Conservation (phyloP, 2,329 filamentous ascomycete genomes). For the Fusarium sp. region DNA sequence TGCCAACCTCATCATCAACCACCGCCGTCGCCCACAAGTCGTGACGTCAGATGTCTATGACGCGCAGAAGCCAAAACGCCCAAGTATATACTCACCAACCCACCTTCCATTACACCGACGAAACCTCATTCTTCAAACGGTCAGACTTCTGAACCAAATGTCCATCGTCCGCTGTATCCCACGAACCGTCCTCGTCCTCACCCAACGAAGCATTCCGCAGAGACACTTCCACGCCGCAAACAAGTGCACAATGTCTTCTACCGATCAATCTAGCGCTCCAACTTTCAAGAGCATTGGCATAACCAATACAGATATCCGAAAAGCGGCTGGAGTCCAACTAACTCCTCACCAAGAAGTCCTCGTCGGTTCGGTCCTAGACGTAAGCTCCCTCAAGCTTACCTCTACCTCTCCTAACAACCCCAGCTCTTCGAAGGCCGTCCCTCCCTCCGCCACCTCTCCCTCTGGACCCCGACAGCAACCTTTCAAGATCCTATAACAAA, state of each 20-base stretch:
- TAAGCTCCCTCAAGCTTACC: background rate
- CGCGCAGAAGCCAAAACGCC: conserved; percentile 1
- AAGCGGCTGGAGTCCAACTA: background rate
- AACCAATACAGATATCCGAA: conserved; percentile 4
- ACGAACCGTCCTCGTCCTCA: background rate
- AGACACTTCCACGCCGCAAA: background rate
- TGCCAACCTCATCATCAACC: background rate
- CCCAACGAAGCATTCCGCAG: background rate
- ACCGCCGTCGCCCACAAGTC: conserved; percentile 1
- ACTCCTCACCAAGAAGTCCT: conserved; percentile 3
- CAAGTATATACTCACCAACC: background rate
- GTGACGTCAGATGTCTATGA: conserved; percentile 15
- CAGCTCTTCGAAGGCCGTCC: conserved; percentile 71
- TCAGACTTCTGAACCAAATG: conserved; percentile 1
- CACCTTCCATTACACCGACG: background rate
- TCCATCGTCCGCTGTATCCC: background rate
- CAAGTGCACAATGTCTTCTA: background rate
- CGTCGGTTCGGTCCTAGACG: conserved; percentile 11
- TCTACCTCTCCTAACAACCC: no score
- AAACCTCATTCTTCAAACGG: background rate
- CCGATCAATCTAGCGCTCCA: background rate
- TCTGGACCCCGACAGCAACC: conserved; percentile 69
- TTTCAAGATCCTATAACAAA: conserved; percentile 71
- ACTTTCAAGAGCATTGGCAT: conserved; percentile 9
- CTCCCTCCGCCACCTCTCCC: conserved; percentile 67